A percentile compares a stretch with the other conserved stretches of the same genome.
Evolutionary conservation across 1,139 yeast species (phyloP).

Genomic region (Hansenula sp.): DNA sequence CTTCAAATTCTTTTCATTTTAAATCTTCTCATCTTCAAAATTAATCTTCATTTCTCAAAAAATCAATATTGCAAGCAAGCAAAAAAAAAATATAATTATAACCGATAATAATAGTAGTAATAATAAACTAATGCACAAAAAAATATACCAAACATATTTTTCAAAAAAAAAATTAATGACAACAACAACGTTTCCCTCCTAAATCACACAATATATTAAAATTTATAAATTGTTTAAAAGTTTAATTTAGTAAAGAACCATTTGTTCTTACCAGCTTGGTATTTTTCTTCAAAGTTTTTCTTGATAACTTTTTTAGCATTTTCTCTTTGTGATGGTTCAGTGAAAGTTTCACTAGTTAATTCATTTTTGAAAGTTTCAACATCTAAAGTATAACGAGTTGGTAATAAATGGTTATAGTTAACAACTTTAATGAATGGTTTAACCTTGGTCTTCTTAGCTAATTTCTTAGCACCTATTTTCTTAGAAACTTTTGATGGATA

Average conservation of each 20-base stretch:
- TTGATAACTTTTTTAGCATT: constrained; percentile 98
- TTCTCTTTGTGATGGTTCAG: constrained; percentile 97
- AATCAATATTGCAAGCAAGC: too few species aligned
- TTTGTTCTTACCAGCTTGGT: constrained; percentile 99
- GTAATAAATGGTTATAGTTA: constrained; percentile 99
- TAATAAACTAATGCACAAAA: too few species aligned
- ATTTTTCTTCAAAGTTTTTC: constrained; percentile 99
- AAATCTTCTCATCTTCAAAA: too few species aligned
- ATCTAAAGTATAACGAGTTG: constrained; percentile 98
- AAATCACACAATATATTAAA: background rate
- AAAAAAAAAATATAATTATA: too few species aligned
- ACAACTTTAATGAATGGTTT: constrained; percentile 98
- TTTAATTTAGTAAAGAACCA: constrained; percentile 99
- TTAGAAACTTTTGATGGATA: constrained; percentile 96
- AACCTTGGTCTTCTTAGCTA: constrained; percentile 95
- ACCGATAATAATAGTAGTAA: too few species aligned
- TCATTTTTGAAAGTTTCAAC: constrained; percentile 91
- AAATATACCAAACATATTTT: too few species aligned
- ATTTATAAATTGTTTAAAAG: constrained; percentile 54
- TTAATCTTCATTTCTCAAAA: too few species aligned
- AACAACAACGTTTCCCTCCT: background rate
- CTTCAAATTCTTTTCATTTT: too few species aligned
- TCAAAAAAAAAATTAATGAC: too few species aligned
- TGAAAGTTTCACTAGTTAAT: constrained; percentile 89
- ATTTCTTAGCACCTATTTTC: constrained; percentile 92